Evolutionary conservation across 148 eudicot species (phyloP).

Genomic region (Rhododendron ovatum): DNA sequence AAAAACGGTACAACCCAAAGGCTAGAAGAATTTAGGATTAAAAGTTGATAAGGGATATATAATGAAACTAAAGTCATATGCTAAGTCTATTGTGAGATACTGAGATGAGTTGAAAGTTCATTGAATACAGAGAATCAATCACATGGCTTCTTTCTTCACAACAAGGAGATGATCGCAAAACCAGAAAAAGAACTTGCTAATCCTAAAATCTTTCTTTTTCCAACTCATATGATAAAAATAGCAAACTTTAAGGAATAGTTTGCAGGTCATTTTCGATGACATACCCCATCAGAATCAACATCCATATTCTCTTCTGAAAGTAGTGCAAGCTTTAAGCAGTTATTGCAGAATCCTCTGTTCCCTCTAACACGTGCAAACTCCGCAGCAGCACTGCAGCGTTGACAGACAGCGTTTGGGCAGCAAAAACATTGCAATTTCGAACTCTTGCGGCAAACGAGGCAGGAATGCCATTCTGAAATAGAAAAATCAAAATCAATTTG

Average conservation of each 20-base stretch:
- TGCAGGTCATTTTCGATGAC: background rate
- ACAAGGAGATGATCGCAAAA: background rate
- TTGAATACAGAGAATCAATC: background rate
- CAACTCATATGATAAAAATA: background rate
- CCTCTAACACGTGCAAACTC: conserved; percentile 46
- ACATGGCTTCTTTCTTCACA: background rate
- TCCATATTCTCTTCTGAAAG: conserved; percentile 69
- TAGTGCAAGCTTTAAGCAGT: conserved; percentile 75
- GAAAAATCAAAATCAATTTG: background rate
- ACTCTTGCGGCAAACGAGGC: conserved; percentile 45
- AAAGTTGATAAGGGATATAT: background rate
- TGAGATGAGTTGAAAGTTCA: background rate
- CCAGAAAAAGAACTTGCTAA: background rate
- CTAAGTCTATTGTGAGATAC: background rate
- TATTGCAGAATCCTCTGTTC: conserved; percentile 60
- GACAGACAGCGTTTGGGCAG: conserved; percentile 70
- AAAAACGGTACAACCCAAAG: background rate
- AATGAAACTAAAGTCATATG: background rate
- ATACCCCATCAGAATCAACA: conserved; percentile 85
- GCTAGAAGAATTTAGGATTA: background rate
- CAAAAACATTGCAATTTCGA: conserved; percentile 51
- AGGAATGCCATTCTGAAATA: conserved; percentile 58
- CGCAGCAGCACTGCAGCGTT: conserved; percentile 35
- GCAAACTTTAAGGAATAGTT: background rate
- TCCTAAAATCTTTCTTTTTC: background rate